Evolutionary conservation across 306 rosid species (phyloP).

Genomic region (Vicia villosa): DNA sequence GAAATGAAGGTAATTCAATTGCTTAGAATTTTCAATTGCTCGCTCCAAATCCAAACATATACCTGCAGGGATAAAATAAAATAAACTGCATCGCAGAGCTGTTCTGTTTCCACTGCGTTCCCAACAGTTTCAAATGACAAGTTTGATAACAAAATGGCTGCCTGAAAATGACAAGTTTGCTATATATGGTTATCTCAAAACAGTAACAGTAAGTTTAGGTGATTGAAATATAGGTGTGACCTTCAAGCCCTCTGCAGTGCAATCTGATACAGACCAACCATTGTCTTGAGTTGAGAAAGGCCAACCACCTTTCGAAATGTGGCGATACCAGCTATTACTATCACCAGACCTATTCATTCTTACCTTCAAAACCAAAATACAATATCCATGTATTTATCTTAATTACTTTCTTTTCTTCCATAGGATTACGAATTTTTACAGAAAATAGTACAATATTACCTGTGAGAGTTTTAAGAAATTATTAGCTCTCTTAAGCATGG

Average conservation of each 20-base stretch:
- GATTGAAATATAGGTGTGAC: conserved; percentile 16
- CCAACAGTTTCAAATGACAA: conserved; percentile 61
- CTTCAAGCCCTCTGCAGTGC: conserved; percentile 79
- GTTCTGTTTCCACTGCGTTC: conserved; percentile 41
- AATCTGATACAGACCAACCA: conserved; percentile 73
- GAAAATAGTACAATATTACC: conserved; percentile 33
- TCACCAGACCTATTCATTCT: conserved; percentile 45
- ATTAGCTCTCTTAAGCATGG: conserved; percentile 63
- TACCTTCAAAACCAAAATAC: conserved; percentile 38
- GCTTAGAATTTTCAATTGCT: no score
- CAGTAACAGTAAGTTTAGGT: no score
- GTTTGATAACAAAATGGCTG: conserved; percentile 56
- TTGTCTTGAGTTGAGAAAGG: conserved; percentile 75
- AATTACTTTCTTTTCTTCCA: background rate
- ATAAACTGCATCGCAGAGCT: conserved; percentile 56
- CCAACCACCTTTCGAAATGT: conserved; percentile 75
- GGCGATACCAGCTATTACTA: conserved; percentile 60
- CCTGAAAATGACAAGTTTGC: no score
- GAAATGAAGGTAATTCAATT: no score
- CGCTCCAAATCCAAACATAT: background rate
- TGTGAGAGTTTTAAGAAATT: conserved; percentile 58
- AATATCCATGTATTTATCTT: background rate
- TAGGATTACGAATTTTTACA: no score
- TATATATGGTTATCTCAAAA: no score
- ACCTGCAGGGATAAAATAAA: conserved; percentile 65